Evolutionary conservation across 2,329 filamentous ascomycete genomes (phyloP).

Genomic region (Phaeosphaeria sp.): DNA sequence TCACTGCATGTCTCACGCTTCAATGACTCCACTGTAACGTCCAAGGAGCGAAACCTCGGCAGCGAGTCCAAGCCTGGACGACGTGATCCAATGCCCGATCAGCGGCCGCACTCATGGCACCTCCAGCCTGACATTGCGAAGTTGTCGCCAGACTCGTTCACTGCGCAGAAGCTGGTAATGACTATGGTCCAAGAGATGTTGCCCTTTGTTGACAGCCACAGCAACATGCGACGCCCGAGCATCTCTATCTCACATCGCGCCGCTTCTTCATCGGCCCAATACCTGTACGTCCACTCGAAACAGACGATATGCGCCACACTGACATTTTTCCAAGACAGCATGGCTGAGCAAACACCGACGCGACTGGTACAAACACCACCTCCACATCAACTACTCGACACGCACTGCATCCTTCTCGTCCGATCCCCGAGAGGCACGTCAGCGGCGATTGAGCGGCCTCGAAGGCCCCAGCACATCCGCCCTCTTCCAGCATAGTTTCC

Average conservation of each 20-base stretch:
- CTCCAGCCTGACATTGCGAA: conserved; percentile 37
- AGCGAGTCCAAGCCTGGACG: conserved; percentile 20
- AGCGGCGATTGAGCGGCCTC: conserved; percentile 51
- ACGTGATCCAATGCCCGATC: conserved; percentile 35
- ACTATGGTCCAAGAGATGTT: background rate
- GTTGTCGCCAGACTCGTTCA: conserved; percentile 59
- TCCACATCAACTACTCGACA: conserved; percentile 53
- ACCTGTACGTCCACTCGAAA: conserved; percentile 47
- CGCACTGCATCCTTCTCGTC: conserved; percentile 60
- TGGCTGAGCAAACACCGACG: conserved; percentile 69
- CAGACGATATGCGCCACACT: conserved; percentile 13
- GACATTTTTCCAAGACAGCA: conserved; percentile 51
- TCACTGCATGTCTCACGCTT: conserved; percentile 14
- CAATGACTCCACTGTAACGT: conserved; percentile 9
- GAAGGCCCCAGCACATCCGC: conserved; percentile 50
- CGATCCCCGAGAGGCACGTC: conserved; percentile 52
- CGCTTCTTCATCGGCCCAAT: conserved; percentile 71
- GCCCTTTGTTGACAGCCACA: conserved; percentile 29
- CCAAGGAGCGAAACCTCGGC: conserved; percentile 20
- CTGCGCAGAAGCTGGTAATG: conserved; percentile 60
- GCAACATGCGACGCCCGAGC: conserved; percentile 67
- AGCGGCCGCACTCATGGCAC: conserved; percentile 41
- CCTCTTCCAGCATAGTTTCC: conserved; percentile 50
- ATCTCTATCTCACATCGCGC: conserved; percentile 66
- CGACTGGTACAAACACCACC: conserved; percentile 65